phyloP scores from a whole-genome alignment of 2,329 filamentous ascomycete genomes.

The Pseudogymnoascus sp. region DNA sequence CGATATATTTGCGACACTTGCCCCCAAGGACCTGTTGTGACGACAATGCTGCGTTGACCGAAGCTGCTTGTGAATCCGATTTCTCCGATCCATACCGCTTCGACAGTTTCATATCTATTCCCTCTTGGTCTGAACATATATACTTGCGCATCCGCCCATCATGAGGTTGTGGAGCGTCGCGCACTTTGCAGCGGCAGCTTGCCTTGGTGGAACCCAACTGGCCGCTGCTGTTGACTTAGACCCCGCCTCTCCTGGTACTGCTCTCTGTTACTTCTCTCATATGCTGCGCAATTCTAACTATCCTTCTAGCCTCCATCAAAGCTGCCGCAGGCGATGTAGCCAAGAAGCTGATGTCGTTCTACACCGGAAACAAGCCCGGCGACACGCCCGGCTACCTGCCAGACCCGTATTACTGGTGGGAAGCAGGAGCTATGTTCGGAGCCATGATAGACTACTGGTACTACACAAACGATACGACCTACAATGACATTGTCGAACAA shows the following conservation, averaged over 20 bases:
- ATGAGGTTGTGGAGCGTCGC: neutral
- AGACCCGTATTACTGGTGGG: conserved; percentile 47
- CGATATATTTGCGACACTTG: neutral
- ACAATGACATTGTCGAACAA: conserved; percentile 45
- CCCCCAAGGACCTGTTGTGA: neutral
- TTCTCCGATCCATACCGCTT: neutral
- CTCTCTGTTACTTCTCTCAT: neutral
- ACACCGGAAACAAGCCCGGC: conserved; percentile 40
- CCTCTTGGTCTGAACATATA: neutral
- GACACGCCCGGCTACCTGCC: conserved; percentile 42
- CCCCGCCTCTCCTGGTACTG: neutral
- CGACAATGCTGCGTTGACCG: neutral
- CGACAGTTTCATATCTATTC: neutral
- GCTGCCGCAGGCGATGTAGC: neutral
- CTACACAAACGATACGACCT: conserved; percentile 48
- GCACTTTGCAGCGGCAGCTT: neutral
- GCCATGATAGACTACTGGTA: conserved; percentile 49
- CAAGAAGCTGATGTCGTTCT: conserved; percentile 27
- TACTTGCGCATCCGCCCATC: neutral
- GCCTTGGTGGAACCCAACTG: neutral
- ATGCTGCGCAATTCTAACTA: neutral
- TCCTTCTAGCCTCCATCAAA: neutral
- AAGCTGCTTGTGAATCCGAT: neutral
- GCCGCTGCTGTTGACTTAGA: neutral
- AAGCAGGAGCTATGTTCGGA: conserved; percentile 49